Conservation (phyloP, 108 stramenopile genomes). For the Fragilaria crotonensis region DNA sequence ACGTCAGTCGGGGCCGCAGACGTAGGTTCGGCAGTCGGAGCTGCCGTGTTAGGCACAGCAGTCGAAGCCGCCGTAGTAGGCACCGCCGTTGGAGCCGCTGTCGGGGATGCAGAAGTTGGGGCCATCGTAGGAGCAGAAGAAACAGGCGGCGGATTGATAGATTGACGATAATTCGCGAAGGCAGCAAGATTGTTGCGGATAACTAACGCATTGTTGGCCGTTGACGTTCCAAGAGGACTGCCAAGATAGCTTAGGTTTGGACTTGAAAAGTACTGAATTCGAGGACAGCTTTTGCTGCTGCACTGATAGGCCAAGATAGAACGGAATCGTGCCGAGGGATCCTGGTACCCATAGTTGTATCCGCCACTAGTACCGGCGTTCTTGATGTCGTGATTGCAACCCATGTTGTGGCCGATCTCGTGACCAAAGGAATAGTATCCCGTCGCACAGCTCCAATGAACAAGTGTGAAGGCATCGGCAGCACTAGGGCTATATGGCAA, state of each 20-base stretch:
- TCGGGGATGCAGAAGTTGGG: no score
- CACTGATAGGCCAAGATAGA: conserved; percentile 37
- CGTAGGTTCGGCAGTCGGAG: no score
- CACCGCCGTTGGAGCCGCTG: no score
- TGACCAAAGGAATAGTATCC: conserved; percentile 18
- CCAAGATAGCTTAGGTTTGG: conserved; percentile 7
- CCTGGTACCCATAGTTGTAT: conserved; percentile 8
- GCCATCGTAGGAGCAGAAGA: not conserved
- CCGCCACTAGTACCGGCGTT: not conserved
- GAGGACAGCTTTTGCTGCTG: conserved; percentile 11
- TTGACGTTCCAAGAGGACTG: conserved; percentile 1
- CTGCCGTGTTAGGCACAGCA: no score
- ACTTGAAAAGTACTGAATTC: conserved; percentile 22
- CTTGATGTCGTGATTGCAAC: not conserved
- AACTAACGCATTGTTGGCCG: conserved; percentile 3
- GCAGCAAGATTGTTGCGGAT: not conserved
- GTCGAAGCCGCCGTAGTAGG: no score
- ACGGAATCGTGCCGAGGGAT: conserved; percentile 21
- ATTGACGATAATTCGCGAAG: conserved; percentile 5
- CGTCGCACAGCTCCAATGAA: conserved; percentile 4
- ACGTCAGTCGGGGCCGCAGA: no score
- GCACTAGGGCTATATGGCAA: conserved; percentile 1
- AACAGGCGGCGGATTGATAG: not conserved
- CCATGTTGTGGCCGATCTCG: conserved; percentile 17
- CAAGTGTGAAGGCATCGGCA: conserved; percentile 5